Evolutionary conservation across 2,329 filamentous ascomycete species (phyloP).

Genomic region (Aspergillus texensis): DNA sequence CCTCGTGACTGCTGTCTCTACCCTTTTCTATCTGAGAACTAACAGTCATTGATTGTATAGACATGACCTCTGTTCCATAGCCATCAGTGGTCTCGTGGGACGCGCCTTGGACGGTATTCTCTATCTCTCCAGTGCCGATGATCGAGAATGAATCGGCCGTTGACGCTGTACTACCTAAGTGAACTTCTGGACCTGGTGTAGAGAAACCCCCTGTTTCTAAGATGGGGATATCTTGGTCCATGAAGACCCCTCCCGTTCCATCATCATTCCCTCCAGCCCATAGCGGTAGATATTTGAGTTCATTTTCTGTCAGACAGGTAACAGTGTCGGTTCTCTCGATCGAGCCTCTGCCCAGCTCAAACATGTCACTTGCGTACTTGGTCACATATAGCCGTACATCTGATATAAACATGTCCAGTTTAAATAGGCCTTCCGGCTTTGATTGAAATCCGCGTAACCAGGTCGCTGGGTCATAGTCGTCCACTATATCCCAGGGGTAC

Average conservation of each 20-base stretch:
- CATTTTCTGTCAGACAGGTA: slow-evolving; percentile 57
- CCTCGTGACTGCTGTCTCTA: background rate
- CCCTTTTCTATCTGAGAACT: background rate
- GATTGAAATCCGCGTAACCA: background rate
- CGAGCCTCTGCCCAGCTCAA: slow-evolving; percentile 11
- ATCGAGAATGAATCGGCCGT: slow-evolving; percentile 29
- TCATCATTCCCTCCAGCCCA: slow-evolving; percentile 65
- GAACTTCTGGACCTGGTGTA: slow-evolving; percentile 38
- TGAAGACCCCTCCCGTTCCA: slow-evolving; percentile 54
- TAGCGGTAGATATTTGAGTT: slow-evolving; percentile 65
- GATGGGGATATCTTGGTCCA: slow-evolving; percentile 37
- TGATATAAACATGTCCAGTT: slow-evolving; percentile 20
- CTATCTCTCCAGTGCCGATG: slow-evolving; percentile 27
- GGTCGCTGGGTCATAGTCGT: background rate
- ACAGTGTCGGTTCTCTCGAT: slow-evolving; percentile 44
- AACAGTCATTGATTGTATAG: slow-evolving; percentile 21
- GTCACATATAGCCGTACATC: slow-evolving; percentile 23
- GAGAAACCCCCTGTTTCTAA: slow-evolving; percentile 40
- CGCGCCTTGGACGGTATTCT: slow-evolving; percentile 39
- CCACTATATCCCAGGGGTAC: background rate
- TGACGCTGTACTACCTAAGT: slow-evolving; percentile 29
- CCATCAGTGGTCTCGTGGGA: slow-evolving; percentile 40
- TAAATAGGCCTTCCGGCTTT: slow-evolving; percentile 9
- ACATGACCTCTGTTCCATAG: slow-evolving; percentile 28
- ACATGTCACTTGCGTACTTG: slow-evolving; percentile 21